Evolutionary conservation across 106 monocot genomes (phyloP), one percentile per base, ranked within the genome.

Genomic region (Triglochin maritima): DNA sequence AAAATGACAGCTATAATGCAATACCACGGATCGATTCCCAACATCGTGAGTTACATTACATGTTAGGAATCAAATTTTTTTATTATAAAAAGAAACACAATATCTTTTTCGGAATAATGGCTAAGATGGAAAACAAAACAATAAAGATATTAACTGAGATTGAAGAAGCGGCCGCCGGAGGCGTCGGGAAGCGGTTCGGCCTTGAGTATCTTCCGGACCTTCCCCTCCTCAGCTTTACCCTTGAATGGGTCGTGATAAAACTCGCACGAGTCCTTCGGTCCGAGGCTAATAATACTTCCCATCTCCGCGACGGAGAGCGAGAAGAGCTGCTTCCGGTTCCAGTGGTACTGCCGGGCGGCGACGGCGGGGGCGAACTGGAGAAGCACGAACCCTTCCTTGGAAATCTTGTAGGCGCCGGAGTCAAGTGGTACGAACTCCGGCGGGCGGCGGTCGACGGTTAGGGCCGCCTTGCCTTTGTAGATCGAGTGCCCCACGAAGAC

Each of bases 181-280:
- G 90, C 90, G 81, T 96, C 95, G 67, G 95, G 95, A 78, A 90
- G 85, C 62, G 95, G 95, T 70, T 96, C 95, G 13, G 69, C 87
- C 71, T 90, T 96, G 12, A 96, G 58, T 58, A 96, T 10, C 78
- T 96, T 96, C 16, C 95, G 65, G 17, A 96, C 48, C 77, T 96
- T 87, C 47, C 95, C 95, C 80, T 96, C 95, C 45, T 96, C 95
- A 68, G 90, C 85, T 75, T 79, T 90, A 69, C 90, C 95, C 74
- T 87, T 87, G 63, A 85, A 90, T 56, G 95, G 95, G 71, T 96
- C 95, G 63, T 96, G 95, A 50, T 83, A 96, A 60, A 96, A 90
- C 64, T 90, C 95, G 65, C 85, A 96, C 2, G 87, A 87, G 67
- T 90, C 95, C 64, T 87, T 88, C 54, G 83, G 63, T 29, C 85